phyloP scores from a whole-genome alignment of 176 grass and related monocot genomes.

The Musa beccarii region DNA sequence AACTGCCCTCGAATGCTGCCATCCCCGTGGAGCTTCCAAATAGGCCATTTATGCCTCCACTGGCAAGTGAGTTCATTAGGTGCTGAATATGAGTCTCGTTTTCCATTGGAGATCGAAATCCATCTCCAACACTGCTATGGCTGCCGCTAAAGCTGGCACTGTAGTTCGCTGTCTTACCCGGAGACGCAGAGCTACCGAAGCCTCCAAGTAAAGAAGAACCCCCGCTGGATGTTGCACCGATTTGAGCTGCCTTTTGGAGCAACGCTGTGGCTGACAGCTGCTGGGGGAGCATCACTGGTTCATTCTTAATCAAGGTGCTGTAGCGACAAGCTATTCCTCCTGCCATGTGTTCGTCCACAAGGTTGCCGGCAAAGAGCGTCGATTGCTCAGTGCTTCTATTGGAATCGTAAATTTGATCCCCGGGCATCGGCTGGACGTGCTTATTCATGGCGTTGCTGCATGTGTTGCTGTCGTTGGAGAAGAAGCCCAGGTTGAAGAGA shows the following conservation, averaged over 20 bases:
- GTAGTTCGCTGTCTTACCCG: no score
- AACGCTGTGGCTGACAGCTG: conserved; percentile 90
- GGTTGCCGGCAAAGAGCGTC: conserved; percentile 37
- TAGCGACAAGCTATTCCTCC: conserved; percentile 13
- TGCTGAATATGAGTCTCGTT: conserved; percentile 62
- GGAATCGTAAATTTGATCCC: no score
- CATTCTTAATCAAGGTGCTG: conserved; percentile 44
- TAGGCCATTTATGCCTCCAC: conserved; percentile 11
- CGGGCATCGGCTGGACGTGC: not conserved
- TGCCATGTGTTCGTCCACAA: conserved; percentile 45
- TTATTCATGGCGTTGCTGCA: conserved; percentile 3
- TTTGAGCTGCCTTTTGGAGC: conserved; percentile 92
- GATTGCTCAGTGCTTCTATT: no score
- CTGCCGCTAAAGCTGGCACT: no score
- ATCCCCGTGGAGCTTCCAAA: not conserved
- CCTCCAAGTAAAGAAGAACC: conserved; percentile 41
- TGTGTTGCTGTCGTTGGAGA: conserved; percentile 20
- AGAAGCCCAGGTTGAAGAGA: conserved; percentile 73
- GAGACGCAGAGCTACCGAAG: conserved; percentile 8
- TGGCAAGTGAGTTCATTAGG: conserved; percentile 83
- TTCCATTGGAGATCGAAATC: conserved; percentile 42
- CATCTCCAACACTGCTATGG: conserved; percentile 14
- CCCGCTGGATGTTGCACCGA: conserved; percentile 50
- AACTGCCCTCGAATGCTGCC: not conserved
- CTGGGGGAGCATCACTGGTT: conserved; percentile 42